Evolutionary conservation across 2,329 filamentous ascomycete species (phyloP), one percentile per base, ranked within the genome.

Genomic region (Trichophyton simii): DNA sequence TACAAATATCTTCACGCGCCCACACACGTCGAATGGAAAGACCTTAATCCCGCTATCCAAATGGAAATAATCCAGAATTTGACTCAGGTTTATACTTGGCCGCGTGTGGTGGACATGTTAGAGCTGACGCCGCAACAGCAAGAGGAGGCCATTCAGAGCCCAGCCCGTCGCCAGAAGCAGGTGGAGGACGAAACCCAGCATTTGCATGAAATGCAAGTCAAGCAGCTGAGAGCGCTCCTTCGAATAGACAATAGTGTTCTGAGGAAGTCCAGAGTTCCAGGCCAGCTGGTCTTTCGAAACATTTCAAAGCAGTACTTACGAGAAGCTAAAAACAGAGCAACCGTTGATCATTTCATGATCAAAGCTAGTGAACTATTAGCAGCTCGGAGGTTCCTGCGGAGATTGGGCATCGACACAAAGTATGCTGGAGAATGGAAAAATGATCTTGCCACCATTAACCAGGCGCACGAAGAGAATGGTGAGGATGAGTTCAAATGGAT

Each of bases 61-160:
- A 66, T 70, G 2, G 73, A 76, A 58, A 75, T 76, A 13, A 61
- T 70, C 18, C 63, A 68, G 9, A 75, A 74, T 57, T 65, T 75
- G 31, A 58, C 70, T 25, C 61, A 67, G 13, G 28, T 52, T 2
- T 62, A 67, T 42, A 63, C 41, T 5, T 72, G 68, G 67, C 28
- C 59, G 15, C 63, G 59, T 1, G 65, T 68, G 22, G 67, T 65
- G 42, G 57, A 61, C 8, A 62, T 67, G 61, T 66, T 75, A 52
- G 66, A 66, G 2, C 61, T 76, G 11, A 67, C 61, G 0, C 42
- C 57, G 15, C 42, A 66, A 9, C 70, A 74, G 2, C 54, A 65
- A 22, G 59, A 59, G 13, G 62, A 67, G 5, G 59, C 71, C n/a
- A 55, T 62, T 4, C 36, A 64, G 15, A 60, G 65, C 48, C 58